Conservation (phyloP, 495 filamentous ascomycete genomes). For the Thermochaetoides thermophila region DNA sequence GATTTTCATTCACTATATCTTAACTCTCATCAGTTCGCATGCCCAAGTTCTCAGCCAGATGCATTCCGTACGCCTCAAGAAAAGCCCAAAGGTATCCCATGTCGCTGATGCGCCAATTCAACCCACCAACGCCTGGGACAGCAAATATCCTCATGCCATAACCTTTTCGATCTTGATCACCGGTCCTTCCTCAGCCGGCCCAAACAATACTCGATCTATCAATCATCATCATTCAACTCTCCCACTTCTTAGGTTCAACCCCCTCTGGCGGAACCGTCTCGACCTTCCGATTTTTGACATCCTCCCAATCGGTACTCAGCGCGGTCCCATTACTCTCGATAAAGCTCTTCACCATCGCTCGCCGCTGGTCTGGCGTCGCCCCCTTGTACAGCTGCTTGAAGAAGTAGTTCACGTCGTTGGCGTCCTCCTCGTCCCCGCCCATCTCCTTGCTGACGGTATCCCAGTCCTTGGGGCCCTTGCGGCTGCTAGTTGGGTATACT, state of each 20-base stretch:
- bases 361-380: constrained; percentile 62
- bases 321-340: constrained; percentile 85
- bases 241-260: constrained; percentile 57
- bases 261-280: constrained; percentile 64
- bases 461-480: constrained; percentile 78
- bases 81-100: background rate
- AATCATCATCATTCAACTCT: background rate
- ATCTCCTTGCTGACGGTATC: constrained; percentile 51
- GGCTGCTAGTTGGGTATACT: constrained; percentile 79
- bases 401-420: constrained; percentile 63
- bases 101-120: background rate
- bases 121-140: background rate
- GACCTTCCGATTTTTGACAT: constrained; percentile 61
- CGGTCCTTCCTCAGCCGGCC: background rate
- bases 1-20: too few species aligned
- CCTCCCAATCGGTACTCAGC: constrained; percentile 83
- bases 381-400: constrained; percentile 83
- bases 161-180: background rate
- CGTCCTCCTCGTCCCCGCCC: constrained; percentile 43
- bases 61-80: too few species aligned
- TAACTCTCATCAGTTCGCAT: too few species aligned
- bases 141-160: background rate
- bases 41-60: too few species aligned
- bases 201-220: too few species aligned
- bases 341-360: constrained; percentile 98